Base-by-base conservation (phyloP, 139 green algal genomes). In the Gonium pectorale region DNA sequence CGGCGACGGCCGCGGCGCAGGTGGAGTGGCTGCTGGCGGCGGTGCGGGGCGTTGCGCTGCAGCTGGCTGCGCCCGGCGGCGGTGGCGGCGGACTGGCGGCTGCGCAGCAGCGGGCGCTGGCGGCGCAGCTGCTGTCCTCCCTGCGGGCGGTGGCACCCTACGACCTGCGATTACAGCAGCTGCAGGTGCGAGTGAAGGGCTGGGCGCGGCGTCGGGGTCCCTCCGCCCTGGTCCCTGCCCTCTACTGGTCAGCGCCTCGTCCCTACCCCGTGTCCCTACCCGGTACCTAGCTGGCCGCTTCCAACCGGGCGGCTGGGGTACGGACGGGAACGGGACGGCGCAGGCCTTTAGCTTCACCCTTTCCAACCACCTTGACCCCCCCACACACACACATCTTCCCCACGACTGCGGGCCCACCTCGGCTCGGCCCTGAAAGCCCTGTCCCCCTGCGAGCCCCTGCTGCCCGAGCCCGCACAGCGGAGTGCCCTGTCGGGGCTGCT, bases 181-280 rank as follows among this genome's bases (percentile, higher is more conserved):
- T 90, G 26, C 80, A 87, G 86, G 77, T 73, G 75, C 4, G 75
- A n/a, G n/a, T n/a, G n/a, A n/a, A n/a, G n/a, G n/a, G n/a, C n/a
- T n/a, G n/a, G n/a, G n/a, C n/a, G n/a, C n/a, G n/a, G n/a, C n/a
- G n/a, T n/a, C n/a, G n/a, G n/a, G n/a, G n/a, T n/a, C n/a, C n/a
- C n/a, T n/a, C n/a, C n/a, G n/a, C n/a, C n/a, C n/a, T n/a, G n/a
- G n/a, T n/a, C n/a, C n/a, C n/a, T n/a, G n/a, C n/a, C n/a, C n/a
- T n/a, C n/a, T n/a, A n/a, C n/a, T n/a, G n/a, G n/a, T n/a, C n/a
- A n/a, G n/a, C n/a, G n/a, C n/a, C n/a, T n/a, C n/a, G n/a, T n/a
- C n/a, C n/a, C n/a, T n/a, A n/a, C n/a, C n/a, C n/a, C n/a, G n/a
- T n/a, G n/a, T n/a, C n/a, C n/a, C n/a, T n/a, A n/a, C n/a, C n/a